Evolutionary conservation across 441 rosid species (phyloP).

Genomic region (Raphanus hybrid): DNA sequence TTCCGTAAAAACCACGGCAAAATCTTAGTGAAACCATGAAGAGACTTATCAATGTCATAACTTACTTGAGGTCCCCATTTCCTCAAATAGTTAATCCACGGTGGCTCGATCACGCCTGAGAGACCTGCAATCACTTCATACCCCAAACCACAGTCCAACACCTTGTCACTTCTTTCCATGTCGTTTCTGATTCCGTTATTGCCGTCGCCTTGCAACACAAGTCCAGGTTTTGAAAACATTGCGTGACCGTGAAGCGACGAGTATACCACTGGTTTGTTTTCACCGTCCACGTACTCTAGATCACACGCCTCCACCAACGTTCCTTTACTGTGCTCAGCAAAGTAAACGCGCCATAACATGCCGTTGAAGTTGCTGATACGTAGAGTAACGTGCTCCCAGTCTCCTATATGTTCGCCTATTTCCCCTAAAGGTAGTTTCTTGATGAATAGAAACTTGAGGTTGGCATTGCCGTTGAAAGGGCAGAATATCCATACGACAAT

Average conservation of each 20-base stretch:
- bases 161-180: not conserved
- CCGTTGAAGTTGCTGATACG: not conserved
- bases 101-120: not conserved
- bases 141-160: not conserved
- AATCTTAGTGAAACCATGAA: not conserved
- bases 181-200: not conserved
- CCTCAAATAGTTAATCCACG: not conserved
- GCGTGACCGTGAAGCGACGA: constrained; percentile 3
- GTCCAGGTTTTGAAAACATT: constrained; percentile 1
- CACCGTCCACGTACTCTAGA: not conserved
- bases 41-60: not conserved
- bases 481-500: not conserved
- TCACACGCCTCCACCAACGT: not conserved
- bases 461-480: not conserved
- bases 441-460: not conserved
- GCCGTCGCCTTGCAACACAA: not conserved
- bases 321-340: not conserved
- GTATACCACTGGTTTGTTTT: not conserved
- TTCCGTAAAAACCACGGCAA: not conserved
- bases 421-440: not conserved
- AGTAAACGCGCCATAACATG: not conserved
- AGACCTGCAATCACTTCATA: not conserved
- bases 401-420: not conserved
- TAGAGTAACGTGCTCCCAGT: not conserved
- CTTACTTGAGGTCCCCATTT: not conserved